A percentile compares a stretch with the other conserved stretches of the same genome.
These are phyloP conservation scores for Ocimum tenuiflorum DNA, from an alignment of 257 asterid species.

Conservation along the genomic window DNA sequence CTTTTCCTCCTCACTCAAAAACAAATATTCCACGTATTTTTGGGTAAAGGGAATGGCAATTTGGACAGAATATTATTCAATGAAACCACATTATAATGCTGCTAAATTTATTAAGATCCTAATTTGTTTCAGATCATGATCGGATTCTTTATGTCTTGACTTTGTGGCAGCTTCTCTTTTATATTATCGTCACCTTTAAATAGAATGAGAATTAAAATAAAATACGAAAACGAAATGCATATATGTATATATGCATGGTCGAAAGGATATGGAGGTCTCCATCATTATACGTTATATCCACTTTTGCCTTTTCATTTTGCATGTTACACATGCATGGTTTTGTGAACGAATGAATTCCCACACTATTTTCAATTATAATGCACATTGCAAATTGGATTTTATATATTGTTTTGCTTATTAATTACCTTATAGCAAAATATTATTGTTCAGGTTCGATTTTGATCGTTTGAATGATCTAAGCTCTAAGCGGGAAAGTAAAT, in stretches of 20 bases:
- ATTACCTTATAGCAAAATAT: too few species aligned
- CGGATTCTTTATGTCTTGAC: conserved; percentile 1
- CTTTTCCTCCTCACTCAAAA: conserved; percentile 15
- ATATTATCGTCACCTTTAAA: too few species aligned
- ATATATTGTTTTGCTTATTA: too few species aligned
- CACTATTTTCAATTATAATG: too few species aligned
- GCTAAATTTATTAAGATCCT: neutral
- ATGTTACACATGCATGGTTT: neutral
- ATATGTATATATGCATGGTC: neutral
- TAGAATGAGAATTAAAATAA: neutral
- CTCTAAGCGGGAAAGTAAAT: too few species aligned
- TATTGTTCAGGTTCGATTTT: too few species aligned
- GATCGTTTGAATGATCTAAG: too few species aligned
- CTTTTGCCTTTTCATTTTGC: conserved; percentile 1
- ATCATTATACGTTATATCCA: neutral
- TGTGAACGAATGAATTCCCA: conserved; percentile 13
- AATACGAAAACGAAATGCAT: neutral
- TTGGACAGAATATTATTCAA: conserved; percentile 31
- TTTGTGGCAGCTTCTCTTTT: too few species aligned
- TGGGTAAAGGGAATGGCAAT: conserved; percentile 14
- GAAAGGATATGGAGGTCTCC: conserved; percentile 7
- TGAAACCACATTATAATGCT: neutral
- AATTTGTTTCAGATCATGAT: neutral
- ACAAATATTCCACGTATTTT: conserved; percentile 31
- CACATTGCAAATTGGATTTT: too few species aligned